phyloP scores from a whole-genome alignment of 306 rosid species.

The Delonix regia region DNA sequence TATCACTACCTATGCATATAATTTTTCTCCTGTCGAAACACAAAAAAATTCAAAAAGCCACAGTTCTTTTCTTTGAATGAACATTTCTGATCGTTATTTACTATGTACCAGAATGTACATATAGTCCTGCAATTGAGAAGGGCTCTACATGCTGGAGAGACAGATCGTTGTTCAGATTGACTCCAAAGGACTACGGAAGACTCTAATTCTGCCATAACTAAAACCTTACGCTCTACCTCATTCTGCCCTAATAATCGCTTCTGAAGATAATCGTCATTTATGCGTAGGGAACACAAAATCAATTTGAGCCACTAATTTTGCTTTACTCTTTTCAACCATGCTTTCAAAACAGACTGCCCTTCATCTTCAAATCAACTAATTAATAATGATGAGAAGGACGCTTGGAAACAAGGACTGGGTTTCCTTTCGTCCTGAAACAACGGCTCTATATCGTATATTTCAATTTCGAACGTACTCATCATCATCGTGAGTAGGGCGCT shows the following conservation, averaged over 20 bases:
- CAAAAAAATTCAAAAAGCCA: no score
- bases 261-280: not conserved
- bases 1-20: not conserved
- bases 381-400: not conserved
- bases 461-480: constrained; percentile 1
- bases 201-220: not conserved
- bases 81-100: not conserved
- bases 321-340: not conserved
- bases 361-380: constrained; percentile 14
- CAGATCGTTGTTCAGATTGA: not conserved
- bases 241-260: not conserved
- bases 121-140: not conserved
- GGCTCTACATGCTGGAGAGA: not conserved
- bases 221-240: not conserved
- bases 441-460: not conserved
- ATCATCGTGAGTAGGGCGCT: constrained; percentile 7
- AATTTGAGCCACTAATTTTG: not conserved
- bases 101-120: no score
- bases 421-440: not conserved
- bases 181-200: not conserved
- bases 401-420: not conserved
- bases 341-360: not conserved
- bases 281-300: not conserved
- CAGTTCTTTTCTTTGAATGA: not conserved
- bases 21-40: not conserved